phyloP scores from a whole-genome alignment of 305 asterid genomes.

The Fraxinus albicans region DNA sequence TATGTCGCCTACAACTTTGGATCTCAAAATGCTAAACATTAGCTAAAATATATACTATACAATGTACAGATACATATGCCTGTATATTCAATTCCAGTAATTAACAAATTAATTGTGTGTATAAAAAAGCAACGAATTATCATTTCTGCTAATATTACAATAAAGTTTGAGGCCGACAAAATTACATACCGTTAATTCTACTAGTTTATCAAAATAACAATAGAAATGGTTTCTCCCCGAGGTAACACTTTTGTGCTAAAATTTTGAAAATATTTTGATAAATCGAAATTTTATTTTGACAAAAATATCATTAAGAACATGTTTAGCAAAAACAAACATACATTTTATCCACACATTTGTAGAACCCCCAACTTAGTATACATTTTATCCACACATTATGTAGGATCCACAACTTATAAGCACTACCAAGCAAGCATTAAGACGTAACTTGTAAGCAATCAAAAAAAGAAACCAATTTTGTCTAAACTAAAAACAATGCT shows the following conservation, averaged over 20 bases:
- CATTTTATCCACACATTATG: neutral
- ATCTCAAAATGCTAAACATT: slow-evolving; percentile 22
- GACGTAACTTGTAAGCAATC: neutral
- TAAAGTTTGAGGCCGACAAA: neutral
- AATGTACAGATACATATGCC: neutral
- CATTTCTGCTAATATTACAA: neutral
- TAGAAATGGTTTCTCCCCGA: neutral
- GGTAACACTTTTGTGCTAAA: neutral
- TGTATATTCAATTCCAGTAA: neutral
- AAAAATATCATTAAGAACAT: neutral
- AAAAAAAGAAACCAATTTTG: neutral
- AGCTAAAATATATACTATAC: neutral
- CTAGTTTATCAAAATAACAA: neutral
- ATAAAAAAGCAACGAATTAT: neutral
- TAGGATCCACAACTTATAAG: neutral
- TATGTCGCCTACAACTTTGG: slow-evolving; percentile 44
- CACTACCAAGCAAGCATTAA: neutral
- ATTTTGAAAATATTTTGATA: neutral
- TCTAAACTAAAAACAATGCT: neutral
- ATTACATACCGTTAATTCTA: neutral
- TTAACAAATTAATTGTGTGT: neutral
- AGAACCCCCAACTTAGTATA: neutral
- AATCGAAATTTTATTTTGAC: neutral
- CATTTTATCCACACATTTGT: neutral
- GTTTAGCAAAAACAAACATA: neutral